A percentile compares a stretch with the other conserved stretches of the same genome.
Evolutionary conservation across 306 rosid genomes (phyloP).

Genomic region (Glycine latifolia): DNA sequence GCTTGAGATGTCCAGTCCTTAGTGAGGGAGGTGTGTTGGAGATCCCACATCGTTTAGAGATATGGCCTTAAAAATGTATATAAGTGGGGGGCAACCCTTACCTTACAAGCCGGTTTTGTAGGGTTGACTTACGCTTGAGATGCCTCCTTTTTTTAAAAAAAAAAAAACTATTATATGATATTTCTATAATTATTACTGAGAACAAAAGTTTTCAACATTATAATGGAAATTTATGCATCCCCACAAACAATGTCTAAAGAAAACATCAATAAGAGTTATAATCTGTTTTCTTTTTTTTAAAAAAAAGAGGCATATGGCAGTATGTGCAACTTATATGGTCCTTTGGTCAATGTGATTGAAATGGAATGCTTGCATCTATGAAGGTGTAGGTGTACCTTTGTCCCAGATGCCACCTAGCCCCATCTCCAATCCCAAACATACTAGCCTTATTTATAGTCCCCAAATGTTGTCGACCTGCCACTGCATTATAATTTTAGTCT

Average conservation of each 20-base stretch:
- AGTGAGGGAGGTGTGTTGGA: no score
- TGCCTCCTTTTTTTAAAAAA: no score
- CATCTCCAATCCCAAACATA: not conserved
- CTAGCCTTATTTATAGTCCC: not conserved
- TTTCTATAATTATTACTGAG: not conserved
- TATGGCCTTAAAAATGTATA: no score
- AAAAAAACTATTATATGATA: not conserved
- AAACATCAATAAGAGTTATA: not conserved
- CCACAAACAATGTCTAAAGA: slow-evolving; percentile 5
- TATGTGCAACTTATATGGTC: not conserved
- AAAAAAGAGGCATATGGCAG: slow-evolving; percentile 5
- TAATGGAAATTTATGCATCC: not conserved
- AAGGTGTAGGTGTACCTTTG: not conserved
- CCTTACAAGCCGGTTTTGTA: no score
- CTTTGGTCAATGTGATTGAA: not conserved
- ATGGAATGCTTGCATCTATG: not conserved
- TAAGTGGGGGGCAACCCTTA: no score
- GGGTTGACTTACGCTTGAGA: no score
- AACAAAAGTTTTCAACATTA: slow-evolving; percentile 16
- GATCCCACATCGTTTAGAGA: no score
- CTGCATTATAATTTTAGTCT: slow-evolving; percentile 11
- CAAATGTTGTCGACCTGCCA: slow-evolving; percentile 4
- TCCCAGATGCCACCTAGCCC: not conserved
- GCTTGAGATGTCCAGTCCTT: no score
- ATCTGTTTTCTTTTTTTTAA: not conserved